Evolutionary conservation across 768 basidiomycete genomes (phyloP), one percentile per base, ranked within the genome.

Genomic region (Cubamyces lactineus): DNA sequence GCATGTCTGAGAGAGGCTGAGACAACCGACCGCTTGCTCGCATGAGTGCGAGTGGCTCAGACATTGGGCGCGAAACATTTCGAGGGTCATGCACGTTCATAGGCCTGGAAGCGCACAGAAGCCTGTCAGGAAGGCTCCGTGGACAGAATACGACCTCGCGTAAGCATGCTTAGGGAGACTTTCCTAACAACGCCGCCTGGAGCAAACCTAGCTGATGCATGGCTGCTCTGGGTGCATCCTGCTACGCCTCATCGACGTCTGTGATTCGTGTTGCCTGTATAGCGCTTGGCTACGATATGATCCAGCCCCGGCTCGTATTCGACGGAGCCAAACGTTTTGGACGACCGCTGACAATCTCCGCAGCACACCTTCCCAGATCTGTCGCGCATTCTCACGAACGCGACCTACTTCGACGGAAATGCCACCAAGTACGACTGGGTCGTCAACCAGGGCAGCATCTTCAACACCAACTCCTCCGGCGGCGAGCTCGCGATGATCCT

Each of bases 351-450:
- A 52, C 58, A 16, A 13, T 47, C 21, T 24, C 11, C 21, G 15
- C 61, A 91, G 88, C 80, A 84, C 71, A 81, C 82, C 5, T 86
- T 92, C 71, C 61, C 81, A 19, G 84, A 90, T 70, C 82, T 85
- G 61, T 85, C 86, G 16, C 84, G 87, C 30, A 82, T 92, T 58
- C 77, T 88, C 40, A 77, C 79, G 49, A 92, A 94, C 67, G 76
- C 77, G 45, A 86, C 89, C 0, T 75, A 77, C 65, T 94, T 83
- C 61, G 80, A 91, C 65, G 92, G 92, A 17, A 92, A 95, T 73
- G 84, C 86, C 2, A 80, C 87, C 15, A 76, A 79, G 56, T 88
- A 89, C 67, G 91, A 92, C 71, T 92, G 87, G 85, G 81, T 86
- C 30, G 73, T 92, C 24, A 80, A 92, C 69, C 78, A 83, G 61